A percentile compares a stretch with the other conserved stretches of the same genome.
phyloP scores from a whole-genome alignment of 2,329 filamentous ascomycete genomes.

The Verticillium albo-atrum region DNA sequence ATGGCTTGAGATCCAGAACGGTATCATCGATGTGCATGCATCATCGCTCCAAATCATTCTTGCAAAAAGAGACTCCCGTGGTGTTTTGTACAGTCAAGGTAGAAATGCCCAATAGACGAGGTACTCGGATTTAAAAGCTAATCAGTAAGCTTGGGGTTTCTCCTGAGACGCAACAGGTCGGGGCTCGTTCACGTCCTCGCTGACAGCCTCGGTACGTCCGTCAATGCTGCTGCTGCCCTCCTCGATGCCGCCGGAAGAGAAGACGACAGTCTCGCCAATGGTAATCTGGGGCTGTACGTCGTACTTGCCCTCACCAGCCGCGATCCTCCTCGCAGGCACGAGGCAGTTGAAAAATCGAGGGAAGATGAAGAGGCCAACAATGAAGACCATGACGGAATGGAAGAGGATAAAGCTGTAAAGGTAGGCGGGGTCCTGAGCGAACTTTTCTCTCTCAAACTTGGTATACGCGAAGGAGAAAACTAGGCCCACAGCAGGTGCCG shows the following conservation, averaged over 20 bases:
- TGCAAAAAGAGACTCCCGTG: no score
- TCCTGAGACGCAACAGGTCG: neutral
- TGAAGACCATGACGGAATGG: slow-evolving; percentile 32
- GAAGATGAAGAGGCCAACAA: slow-evolving; percentile 38
- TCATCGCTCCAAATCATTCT: no score
- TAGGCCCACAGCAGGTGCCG: slow-evolving; percentile 38
- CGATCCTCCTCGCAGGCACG: slow-evolving; percentile 27
- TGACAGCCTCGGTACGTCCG: neutral
- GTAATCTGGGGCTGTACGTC: slow-evolving; percentile 3
- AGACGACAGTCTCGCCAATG: slow-evolving; percentile 6
- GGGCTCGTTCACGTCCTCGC: neutral
- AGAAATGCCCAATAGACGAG: neutral
- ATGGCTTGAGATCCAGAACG: no score
- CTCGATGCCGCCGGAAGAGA: slow-evolving; percentile 1
- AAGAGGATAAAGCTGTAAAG: slow-evolving; percentile 35
- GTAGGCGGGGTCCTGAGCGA: slow-evolving; percentile 32
- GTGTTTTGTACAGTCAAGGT: no score
- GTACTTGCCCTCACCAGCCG: slow-evolving; percentile 5
- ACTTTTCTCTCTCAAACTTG: slow-evolving; percentile 25
- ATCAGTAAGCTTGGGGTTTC: neutral
- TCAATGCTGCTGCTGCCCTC: neutral
- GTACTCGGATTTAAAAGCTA: accelerated
- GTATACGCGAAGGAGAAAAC: slow-evolving; percentile 43
- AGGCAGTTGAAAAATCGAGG: slow-evolving; percentile 43
- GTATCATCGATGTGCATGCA: no score